A percentile compares a stretch with the other conserved stretches of the same genome.
phyloP scores from a whole-genome alignment of 257 asterid genomes.

The Gynochthodes officinalis region DNA sequence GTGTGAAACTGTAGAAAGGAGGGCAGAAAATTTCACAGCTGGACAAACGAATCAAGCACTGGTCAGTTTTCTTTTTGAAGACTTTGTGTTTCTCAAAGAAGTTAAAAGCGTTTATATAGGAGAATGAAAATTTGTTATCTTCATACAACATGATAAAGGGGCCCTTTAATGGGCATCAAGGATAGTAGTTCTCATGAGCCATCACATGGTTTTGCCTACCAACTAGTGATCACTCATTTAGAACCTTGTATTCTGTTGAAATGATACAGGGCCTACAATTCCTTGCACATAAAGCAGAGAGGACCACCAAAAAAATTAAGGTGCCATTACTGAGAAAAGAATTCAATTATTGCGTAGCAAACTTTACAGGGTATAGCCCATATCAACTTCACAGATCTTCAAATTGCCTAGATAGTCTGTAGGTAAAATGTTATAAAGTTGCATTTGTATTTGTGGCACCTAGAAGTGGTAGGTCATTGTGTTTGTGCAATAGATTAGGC shows the following conservation, averaged over 20 bases:
- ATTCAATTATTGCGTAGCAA: background rate
- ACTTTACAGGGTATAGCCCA: background rate
- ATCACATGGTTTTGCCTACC: conserved; percentile 5
- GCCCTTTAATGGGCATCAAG: background rate
- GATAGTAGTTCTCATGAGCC: background rate
- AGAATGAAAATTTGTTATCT: background rate
- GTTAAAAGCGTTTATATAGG: background rate
- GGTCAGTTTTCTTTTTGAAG: background rate
- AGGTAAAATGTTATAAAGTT: background rate
- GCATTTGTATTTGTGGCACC: too few species aligned
- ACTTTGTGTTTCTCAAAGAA: background rate
- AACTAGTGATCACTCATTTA: background rate
- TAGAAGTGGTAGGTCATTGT: background rate
- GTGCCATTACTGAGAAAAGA: too few species aligned
- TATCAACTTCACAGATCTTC: background rate
- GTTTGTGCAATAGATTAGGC: background rate
- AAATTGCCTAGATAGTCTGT: too few species aligned
- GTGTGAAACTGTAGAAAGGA: background rate
- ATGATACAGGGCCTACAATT: background rate
- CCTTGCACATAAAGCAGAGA: background rate
- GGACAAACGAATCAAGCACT: background rate
- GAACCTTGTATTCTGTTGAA: background rate
- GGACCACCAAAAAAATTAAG: background rate
- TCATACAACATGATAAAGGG: background rate
- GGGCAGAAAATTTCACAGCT: background rate